These are phyloP conservation scores for Zygoascus tannicola DNA, from an alignment of 805 yeast genomes.

Conservation along the genomic window DNA sequence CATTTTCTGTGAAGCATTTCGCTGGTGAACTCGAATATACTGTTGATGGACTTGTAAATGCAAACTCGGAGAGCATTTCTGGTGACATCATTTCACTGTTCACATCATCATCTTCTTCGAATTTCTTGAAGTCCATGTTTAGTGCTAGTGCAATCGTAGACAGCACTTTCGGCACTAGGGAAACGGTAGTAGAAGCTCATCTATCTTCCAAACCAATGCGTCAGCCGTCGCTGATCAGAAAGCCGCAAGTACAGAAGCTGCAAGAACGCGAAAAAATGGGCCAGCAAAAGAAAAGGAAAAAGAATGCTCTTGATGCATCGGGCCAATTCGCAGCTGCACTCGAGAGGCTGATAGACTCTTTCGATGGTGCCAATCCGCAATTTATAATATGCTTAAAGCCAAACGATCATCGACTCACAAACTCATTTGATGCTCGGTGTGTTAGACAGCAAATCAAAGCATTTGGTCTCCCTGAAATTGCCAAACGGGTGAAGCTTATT, in stretches of 20 bases:
- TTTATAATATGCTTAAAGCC: slow-evolving; percentile 35
- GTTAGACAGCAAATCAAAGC: slow-evolving; percentile 35
- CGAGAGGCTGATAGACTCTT: slow-evolving; percentile 29
- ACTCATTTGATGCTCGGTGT: slow-evolving; percentile 34
- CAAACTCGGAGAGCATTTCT: slow-evolving; percentile 42
- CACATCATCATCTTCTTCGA: slow-evolving; percentile 31
- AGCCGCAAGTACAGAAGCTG: slow-evolving; percentile 8
- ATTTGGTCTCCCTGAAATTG: slow-evolving; percentile 33
- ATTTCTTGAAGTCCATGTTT: slow-evolving; percentile 29
- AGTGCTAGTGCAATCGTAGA: slow-evolving; percentile 31
- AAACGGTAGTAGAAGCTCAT: slow-evolving; percentile 31
- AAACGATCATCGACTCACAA: slow-evolving; percentile 30
- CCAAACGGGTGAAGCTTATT: slow-evolving; percentile 29
- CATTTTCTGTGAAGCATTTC: slow-evolving; percentile 46
- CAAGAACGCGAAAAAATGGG: slow-evolving; percentile 1
- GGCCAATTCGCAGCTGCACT: slow-evolving; percentile 29
- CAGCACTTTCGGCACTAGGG: slow-evolving; percentile 24
- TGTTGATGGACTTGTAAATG: slow-evolving; percentile 41
- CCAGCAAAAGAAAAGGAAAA: slow-evolving; percentile 11
- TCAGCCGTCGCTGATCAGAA: slow-evolving; percentile 29
- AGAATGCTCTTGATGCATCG: slow-evolving; percentile 18
- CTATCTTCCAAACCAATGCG: slow-evolving; percentile 33
- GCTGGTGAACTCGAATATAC: slow-evolving; percentile 52
- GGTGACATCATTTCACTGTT: slow-evolving; percentile 33
- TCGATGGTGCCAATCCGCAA: slow-evolving; percentile 33